Base-by-base conservation (phyloP, 495 filamentous ascomycete genomes). In the Letharia lupina region DNA sequence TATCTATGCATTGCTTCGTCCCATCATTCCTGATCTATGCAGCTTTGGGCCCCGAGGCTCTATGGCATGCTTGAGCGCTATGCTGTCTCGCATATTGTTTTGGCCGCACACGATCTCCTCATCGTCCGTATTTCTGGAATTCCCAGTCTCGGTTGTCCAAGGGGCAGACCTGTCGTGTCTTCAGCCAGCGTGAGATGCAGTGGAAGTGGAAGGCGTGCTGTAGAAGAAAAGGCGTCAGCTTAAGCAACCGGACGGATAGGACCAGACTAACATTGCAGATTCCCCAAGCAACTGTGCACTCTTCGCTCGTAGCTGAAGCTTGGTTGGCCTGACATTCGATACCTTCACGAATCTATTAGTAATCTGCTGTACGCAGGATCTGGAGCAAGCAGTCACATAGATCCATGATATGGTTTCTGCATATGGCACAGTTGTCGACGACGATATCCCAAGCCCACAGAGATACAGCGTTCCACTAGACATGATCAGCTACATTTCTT, bases 321-420 rank as follows among this genome's bases (percentile, higher is more conserved):
- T 99, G 94, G 76, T 99, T 99, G n/a, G 94, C 94, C 77, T 99
- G 94, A 73, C 94, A 99, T 76, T 99, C 94, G 68, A 99, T 99
- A 75, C 92, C 91, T 95, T 31, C n/a, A 42, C 13, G 52, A 44
- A 68, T n/a, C 60, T 62, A 59, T 69, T 39, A 74, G 70, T 58
- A 1, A 65, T 16, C 33, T n/a, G 40, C 67, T 60, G 70, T 40
- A 64, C 48, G 31, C 35, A 52, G 11, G 42, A 28, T 31, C 42
- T 40, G 48, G 39, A 42, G 39, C 60, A 60, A 28, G 76, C 86
- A 67, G 16, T 35, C 82, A 93, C 92, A 99, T 39, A 99, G 81
- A 75, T 99, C 94, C 94, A 99, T 99, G 75, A 99, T 99, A 74
- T 99, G 94, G 73, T 99, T 99, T 70, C 94, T 86, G 80, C 94